Base-by-base conservation (phyloP, 179 eudicot species). In the Heliamphora pulchella region DNA sequence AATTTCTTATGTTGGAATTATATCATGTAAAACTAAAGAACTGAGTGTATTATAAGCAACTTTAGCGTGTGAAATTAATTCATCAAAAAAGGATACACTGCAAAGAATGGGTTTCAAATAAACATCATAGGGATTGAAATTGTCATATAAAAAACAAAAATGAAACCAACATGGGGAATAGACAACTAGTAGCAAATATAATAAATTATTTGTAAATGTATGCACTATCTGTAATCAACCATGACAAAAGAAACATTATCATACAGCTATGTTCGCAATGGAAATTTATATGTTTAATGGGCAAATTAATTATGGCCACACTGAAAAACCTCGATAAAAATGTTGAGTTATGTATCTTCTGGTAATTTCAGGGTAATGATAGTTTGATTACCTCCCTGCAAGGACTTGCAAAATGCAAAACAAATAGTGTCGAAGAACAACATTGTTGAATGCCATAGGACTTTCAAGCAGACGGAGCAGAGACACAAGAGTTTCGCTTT, bases 351-450 rank as follows among this genome's bases (percentile, higher is more conserved):
- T 48, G 14, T 3, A 15, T 66, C 3, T 50, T 51, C 5, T 8
- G 4, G 15, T 17, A 39, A n/a, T 41, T 66, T 7, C 53, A 73
- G 39, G 31, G 22, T 46, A 62, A 50, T 51, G 31, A 55, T 68
- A 76, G 22, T 54, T 58, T 54, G 62, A 76, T 79, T 76, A 92
- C 99, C 99, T 96, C 85, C 98, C 92, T 39, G 97, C 95, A 74
- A 96, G 90, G 71, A 92, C 98, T 87, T 96, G 99, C 82, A 96
- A 88, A 76, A 90, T 91, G 91, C 98, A 92, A 91, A 92, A 96
- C 57, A 96, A 62, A 83, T 93, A 90, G 87, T 96, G 99, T 55
- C 99, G 93, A 61, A 96, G 97, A 75, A 78, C 76, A 79, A 92
- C 87, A 85, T 96, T 96, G 87, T 87, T 87, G 82, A 94, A 94